These are phyloP conservation scores for Forsythia viridissima DNA, from an alignment of 257 asterid species.

Conservation along the genomic window DNA sequence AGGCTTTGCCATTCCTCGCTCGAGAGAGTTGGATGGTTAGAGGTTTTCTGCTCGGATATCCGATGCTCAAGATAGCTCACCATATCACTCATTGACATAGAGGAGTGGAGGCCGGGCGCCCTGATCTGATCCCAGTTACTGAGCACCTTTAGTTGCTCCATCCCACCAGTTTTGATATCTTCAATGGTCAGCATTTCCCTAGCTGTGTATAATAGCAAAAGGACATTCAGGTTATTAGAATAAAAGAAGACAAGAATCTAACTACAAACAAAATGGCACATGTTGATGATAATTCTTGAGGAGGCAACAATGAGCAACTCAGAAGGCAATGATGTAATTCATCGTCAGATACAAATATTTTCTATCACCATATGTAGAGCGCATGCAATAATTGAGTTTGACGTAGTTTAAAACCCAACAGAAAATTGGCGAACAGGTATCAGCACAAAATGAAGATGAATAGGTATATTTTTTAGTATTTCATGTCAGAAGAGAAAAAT, in stretches of 20 bases:
- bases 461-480: background rate
- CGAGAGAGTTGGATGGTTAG: slow-evolving; percentile 55
- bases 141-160: slow-evolving; percentile 60
- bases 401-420: background rate
- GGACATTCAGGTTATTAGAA: background rate
- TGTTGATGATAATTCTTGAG: background rate
- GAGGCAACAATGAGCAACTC: background rate
- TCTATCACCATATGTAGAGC: too few species aligned
- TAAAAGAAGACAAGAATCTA: background rate
- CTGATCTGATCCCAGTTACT: slow-evolving; percentile 74
- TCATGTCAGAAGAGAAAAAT: background rate
- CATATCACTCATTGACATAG: slow-evolving; percentile 92
- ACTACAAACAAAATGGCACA: too few species aligned
- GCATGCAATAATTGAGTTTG: too few species aligned
- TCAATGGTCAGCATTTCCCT: slow-evolving; percentile 44
- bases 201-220: slow-evolving; percentile 31
- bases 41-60: slow-evolving; percentile 68
- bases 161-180: slow-evolving; percentile 45
- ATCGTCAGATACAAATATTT: background rate
- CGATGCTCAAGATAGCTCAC: slow-evolving; percentile 88
- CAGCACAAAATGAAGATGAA: background rate
- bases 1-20: slow-evolving; percentile 72
- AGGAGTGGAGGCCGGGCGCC: slow-evolving; percentile 72
- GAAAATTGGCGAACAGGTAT: background rate
- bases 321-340: background rate